phyloP scores from a whole-genome alignment of 192 early-diverging fungal genomes.

The Diversispora eburnea region DNA sequence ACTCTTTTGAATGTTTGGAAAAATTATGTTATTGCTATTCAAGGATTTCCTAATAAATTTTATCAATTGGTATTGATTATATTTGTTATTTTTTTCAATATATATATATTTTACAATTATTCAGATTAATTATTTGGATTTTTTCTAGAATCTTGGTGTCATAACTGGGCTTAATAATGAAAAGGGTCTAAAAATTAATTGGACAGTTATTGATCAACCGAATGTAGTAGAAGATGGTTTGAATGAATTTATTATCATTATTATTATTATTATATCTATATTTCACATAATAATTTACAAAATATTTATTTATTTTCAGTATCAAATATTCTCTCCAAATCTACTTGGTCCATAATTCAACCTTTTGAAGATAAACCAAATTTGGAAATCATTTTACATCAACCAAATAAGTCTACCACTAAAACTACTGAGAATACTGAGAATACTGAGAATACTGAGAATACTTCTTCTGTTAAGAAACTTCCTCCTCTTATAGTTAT shows the following conservation, averaged over 20 bases:
- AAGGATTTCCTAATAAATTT: constrained; percentile 45
- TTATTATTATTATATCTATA: background rate
- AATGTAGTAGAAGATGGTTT: background rate
- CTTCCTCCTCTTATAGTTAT: constrained; percentile 58
- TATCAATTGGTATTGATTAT: constrained; percentile 42
- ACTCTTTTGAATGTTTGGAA: constrained; percentile 43
- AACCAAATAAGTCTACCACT: constrained; percentile 27
- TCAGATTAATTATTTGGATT: constrained; percentile 7
- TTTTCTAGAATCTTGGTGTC: background rate
- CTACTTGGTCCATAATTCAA: constrained; percentile 36
- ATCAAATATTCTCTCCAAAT: background rate
- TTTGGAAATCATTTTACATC: constrained; percentile 39
- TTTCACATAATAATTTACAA: background rate
- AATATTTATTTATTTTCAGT: background rate
- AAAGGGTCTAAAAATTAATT: background rate
- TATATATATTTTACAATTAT: constrained; percentile 8
- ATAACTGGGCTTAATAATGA: background rate
- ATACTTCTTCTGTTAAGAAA: constrained; percentile 32
- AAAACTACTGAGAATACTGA: constrained; percentile 8
- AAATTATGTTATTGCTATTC: constrained; percentile 42
- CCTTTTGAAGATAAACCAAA: constrained; percentile 35
- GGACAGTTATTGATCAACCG: background rate
- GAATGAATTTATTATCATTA: background rate
- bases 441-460: constrained; percentile 7
- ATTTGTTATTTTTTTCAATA: constrained; percentile 32